Conservation (phyloP, 257 asterid species). For the Anisodus tanguticus region DNA sequence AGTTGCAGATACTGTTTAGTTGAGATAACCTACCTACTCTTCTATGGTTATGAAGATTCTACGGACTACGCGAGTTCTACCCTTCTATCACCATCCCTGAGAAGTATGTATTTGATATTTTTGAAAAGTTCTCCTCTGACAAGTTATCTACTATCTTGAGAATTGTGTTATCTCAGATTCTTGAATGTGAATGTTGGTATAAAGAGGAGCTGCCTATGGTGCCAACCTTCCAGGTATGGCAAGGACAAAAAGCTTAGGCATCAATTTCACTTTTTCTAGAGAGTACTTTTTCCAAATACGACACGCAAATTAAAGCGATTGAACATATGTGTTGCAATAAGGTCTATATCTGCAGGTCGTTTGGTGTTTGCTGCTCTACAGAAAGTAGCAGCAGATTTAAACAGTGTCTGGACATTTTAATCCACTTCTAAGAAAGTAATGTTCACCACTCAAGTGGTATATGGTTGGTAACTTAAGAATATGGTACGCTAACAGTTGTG, state of each 20-base stretch:
- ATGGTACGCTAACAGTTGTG: background rate
- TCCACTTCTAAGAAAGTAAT: background rate
- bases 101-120: slow-evolving; percentile 39
- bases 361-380: background rate
- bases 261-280: slow-evolving; percentile 49
- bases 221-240: slow-evolving; percentile 43
- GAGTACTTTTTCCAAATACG: slow-evolving; percentile 38
- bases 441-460: background rate
- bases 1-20: too few species aligned
- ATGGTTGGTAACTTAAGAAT: background rate
- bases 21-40: background rate
- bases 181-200: slow-evolving; percentile 32
- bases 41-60: slow-evolving; percentile 37
- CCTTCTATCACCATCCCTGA: slow-evolving; percentile 53
- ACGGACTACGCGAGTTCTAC: slow-evolving; percentile 36
- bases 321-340: background rate
- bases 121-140: background rate
- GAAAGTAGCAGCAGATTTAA: slow-evolving; percentile 11
- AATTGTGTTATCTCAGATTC: background rate
- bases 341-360: background rate
- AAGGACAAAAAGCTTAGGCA: slow-evolving; percentile 46
- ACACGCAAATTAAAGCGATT: background rate
- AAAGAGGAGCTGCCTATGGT: slow-evolving; percentile 22
- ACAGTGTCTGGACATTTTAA: background rate
- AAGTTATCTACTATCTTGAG: background rate